Evolutionary conservation across 768 basidiomycete species (phyloP).

Genomic region (Boletus fagicola): DNA sequence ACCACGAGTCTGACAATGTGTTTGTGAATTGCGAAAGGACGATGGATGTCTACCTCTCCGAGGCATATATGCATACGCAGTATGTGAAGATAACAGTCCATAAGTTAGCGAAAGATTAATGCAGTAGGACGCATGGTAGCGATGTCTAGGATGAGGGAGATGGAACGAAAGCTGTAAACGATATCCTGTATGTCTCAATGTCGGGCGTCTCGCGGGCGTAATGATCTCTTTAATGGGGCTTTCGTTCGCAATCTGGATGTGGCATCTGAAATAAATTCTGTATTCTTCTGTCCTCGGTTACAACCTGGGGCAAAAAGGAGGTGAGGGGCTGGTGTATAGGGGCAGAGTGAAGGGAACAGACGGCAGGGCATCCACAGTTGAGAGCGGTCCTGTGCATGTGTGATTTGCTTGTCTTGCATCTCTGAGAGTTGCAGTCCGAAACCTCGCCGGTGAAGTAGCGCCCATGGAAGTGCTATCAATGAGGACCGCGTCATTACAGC

Average conservation of each 20-base stretch:
- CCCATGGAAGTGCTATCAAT: constrained; percentile 35
- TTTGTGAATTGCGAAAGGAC: neutral
- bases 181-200: neutral
- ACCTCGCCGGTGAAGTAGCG: constrained; percentile 38
- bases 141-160: constrained; percentile 15
- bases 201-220: constrained; percentile 1
- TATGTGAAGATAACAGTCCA: constrained; percentile 14
- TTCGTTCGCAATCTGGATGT: constrained; percentile 33
- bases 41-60: constrained; percentile 4
- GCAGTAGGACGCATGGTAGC: constrained; percentile 5
- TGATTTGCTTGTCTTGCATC: constrained; percentile 35
- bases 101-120: constrained; percentile 19
- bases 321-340: constrained; percentile 14
- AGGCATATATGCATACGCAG: constrained; percentile 15
- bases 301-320: constrained; percentile 19
- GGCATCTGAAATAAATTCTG: constrained; percentile 36
- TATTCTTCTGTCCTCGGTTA: constrained; percentile 37
- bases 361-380: constrained; percentile 34
- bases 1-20: constrained; percentile 12
- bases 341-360: constrained; percentile 12
- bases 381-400: constrained; percentile 37
- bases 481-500: constrained; percentile 3
- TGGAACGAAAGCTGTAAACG: neutral
- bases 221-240: constrained; percentile 13
- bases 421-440: constrained; percentile 29